These are phyloP conservation scores for Carex cristatella DNA, from an alignment of 176 grass and related monocot species.

Conservation along the genomic window DNA sequence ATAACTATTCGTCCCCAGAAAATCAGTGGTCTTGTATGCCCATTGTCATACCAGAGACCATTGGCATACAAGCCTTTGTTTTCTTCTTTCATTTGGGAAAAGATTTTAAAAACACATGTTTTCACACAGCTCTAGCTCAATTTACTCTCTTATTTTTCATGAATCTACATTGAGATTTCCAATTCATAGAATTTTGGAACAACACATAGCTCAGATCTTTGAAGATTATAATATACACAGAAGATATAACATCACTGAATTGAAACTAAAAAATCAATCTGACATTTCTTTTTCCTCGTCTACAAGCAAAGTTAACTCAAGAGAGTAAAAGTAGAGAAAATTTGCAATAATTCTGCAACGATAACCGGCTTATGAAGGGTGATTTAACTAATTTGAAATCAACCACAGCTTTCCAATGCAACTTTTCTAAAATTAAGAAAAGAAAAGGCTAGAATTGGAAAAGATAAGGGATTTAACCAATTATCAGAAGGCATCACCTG, in stretches of 20 bases:
- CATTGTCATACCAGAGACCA: background rate
- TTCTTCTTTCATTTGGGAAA: background rate
- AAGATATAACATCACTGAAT: background rate
- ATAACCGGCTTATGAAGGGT: background rate
- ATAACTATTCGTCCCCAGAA: background rate
- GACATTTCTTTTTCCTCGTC: background rate
- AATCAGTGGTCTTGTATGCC: background rate
- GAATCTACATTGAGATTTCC: background rate
- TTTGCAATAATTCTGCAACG: background rate
- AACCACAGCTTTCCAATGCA: background rate
- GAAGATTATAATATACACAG: background rate
- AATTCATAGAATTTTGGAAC: background rate
- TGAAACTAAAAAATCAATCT: background rate
- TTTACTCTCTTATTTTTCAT: background rate
- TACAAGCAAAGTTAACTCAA: background rate
- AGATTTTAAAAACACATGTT: background rate
- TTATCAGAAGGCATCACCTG: constrained; percentile 33
- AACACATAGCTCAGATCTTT: background rate
- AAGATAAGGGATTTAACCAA: background rate
- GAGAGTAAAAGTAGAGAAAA: background rate
- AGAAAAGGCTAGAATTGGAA: background rate
- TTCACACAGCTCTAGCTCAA: background rate
- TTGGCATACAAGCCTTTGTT: background rate
- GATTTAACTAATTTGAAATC: background rate
- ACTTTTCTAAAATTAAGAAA: background rate